A percentile compares a stretch with the other conserved stretches of the same genome.
These are phyloP conservation scores for Condylostoma magnum DNA, from an alignment of 169 alveolate species.

Conservation along the genomic window DNA sequence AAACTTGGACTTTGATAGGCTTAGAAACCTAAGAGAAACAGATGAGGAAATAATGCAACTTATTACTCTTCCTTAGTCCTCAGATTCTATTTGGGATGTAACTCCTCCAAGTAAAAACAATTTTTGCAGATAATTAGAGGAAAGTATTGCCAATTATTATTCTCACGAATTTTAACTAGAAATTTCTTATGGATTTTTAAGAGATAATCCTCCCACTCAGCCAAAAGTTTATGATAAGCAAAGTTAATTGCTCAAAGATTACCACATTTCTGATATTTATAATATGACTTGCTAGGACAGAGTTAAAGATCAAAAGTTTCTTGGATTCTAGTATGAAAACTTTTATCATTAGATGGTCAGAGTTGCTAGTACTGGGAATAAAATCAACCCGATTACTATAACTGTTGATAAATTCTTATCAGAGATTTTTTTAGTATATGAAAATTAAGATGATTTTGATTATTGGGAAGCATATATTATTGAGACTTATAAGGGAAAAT, in stretches of 20 bases:
- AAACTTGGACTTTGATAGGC: not conserved
- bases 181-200: not conserved
- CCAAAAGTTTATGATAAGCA: not conserved
- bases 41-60: conserved; percentile 22
- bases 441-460: not conserved
- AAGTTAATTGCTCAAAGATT: not conserved
- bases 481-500: not conserved
- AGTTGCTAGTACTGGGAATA: conserved; percentile 16
- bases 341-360: not conserved
- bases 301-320: too few relatives aligned
- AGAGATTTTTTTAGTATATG: not conserved
- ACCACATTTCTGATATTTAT: not conserved
- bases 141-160: not conserved
- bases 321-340: not conserved
- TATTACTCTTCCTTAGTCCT: not conserved
- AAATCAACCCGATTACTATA: not conserved
- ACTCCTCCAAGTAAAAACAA: conserved; percentile 21
- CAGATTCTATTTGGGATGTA: conserved; percentile 16
- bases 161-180: not conserved
- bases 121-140: not conserved
- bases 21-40: not conserved
- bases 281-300: not conserved
- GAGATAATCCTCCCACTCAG: not conserved
- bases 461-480: conserved; percentile 34
- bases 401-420: not conserved